Evolutionary conservation across 2,329 filamentous ascomycete species (phyloP).

Genomic region (Clonostachys chloroleuca): DNA sequence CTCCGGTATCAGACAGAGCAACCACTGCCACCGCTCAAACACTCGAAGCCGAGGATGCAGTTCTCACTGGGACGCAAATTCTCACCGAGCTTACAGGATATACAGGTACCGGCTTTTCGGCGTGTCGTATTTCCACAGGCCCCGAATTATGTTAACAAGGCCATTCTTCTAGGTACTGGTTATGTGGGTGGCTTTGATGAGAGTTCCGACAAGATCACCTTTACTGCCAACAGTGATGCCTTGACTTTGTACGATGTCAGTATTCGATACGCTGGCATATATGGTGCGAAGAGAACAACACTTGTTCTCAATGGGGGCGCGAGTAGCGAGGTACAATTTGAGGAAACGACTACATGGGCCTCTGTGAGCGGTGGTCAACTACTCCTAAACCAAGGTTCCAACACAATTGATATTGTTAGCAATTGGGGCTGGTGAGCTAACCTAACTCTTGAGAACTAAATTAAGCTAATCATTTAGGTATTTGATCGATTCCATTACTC

Average conservation of each 20-base stretch:
- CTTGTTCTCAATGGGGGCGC: conserved; percentile 35
- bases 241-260: conserved; percentile 31
- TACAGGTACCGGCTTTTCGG: conserved; percentile 14
- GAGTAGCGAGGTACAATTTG: conserved; percentile 31
- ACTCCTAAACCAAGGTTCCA: conserved; percentile 32
- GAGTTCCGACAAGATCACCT: conserved; percentile 34
- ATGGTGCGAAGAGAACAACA: conserved; percentile 37
- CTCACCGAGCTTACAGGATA: conserved; percentile 31
- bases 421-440: conserved; percentile 37
- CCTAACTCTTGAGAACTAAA: too few species aligned
- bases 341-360: conserved; percentile 28
- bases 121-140: background rate
- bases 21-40: background rate
- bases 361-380: conserved; percentile 36
- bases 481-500: conserved; percentile 36
- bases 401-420: conserved; percentile 37
- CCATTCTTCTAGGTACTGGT: conserved; percentile 26
- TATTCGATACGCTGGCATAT: conserved; percentile 36
- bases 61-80: conserved; percentile 30
- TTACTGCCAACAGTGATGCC: conserved; percentile 22
- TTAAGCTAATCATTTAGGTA: conserved; percentile 9
- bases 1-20: too few species aligned
- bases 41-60: conserved; percentile 34
- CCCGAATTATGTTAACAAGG: too few species aligned
- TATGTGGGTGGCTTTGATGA: conserved; percentile 41